A percentile compares a stretch with the other conserved stretches of the same genome.
These are phyloP conservation scores for Fusarium cicatricum DNA, from an alignment of 2,329 filamentous ascomycete species.

Conservation along the genomic window DNA sequence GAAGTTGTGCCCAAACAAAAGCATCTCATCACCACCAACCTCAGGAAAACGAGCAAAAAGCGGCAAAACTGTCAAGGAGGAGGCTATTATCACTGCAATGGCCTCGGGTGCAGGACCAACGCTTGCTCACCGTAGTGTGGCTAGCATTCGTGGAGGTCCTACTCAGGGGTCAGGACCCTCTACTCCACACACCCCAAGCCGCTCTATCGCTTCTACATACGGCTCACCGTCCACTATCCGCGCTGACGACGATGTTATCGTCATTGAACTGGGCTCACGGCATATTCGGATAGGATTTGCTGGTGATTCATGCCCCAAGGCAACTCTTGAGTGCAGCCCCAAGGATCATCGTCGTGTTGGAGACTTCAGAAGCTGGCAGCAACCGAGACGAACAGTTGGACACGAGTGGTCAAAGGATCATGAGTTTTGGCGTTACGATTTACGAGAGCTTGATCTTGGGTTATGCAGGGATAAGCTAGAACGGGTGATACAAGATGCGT, in stretches of 20 bases:
- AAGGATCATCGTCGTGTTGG: constrained; percentile 80
- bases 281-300: constrained; percentile 85
- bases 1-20: constrained; percentile 22
- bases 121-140: constrained; percentile 65
- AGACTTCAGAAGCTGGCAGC: constrained; percentile 78
- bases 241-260: constrained; percentile 82
- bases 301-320: constrained; percentile 81
- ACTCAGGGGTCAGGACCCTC: constrained; percentile 47
- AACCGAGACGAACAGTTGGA: constrained; percentile 55
- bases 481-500: constrained; percentile 79
- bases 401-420: constrained; percentile 68
- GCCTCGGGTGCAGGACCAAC: constrained; percentile 53
- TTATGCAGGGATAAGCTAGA: constrained; percentile 89
- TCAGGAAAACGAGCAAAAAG: constrained; percentile 3
- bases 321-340: constrained; percentile 73
- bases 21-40: constrained; percentile 21
- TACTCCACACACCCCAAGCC: constrained; percentile 69
- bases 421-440: constrained; percentile 82
- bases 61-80: neutral
- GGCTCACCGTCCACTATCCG: constrained; percentile 68
- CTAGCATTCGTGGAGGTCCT: constrained; percentile 61
- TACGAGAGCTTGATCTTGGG: constrained; percentile 77
- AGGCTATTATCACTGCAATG: constrained; percentile 45
- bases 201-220: constrained; percentile 62
- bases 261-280: constrained; percentile 84